phyloP scores from a whole-genome alignment of 805 yeast species.

The Vanderwaltozyma polyspora region DNA sequence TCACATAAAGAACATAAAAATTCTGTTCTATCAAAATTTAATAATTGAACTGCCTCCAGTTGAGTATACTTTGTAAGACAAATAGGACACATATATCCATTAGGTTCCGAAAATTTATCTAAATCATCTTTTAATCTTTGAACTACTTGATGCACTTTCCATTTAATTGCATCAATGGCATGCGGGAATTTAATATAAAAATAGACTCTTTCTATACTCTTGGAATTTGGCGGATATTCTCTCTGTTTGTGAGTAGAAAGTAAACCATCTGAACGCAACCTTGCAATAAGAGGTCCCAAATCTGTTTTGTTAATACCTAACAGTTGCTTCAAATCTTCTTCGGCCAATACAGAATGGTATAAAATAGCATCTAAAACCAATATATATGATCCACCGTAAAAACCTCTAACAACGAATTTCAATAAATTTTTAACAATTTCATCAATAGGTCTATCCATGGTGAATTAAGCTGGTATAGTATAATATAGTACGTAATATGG shows the following conservation, averaged over 20 bases:
- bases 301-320: conserved; percentile 81
- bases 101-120: conserved; percentile 78
- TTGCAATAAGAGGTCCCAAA: conserved; percentile 69
- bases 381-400: conserved; percentile 75
- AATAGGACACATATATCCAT: conserved; percentile 83
- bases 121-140: conserved; percentile 69
- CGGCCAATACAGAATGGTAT: conserved; percentile 80
- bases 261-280: conserved; percentile 74
- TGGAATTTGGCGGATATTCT: conserved; percentile 50
- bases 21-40: conserved; percentile 68
- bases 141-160: conserved; percentile 88
- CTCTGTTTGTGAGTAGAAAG: conserved; percentile 61
- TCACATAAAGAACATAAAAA: conserved; percentile 83
- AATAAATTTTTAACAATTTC: conserved; percentile 38
- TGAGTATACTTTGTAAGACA: conserved; percentile 76
- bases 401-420: conserved; percentile 74
- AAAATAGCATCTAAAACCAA: conserved; percentile 78
- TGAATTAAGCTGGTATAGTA: no score
- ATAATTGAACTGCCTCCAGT: conserved; percentile 73
- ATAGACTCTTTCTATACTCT: conserved; percentile 66
- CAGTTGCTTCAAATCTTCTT: conserved; percentile 76
- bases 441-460: conserved; percentile 30
- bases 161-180: conserved; percentile 89
- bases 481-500: no score
- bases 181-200: conserved; percentile 84